These are phyloP conservation scores for Beauveria medogensis DNA, from an alignment of 2,329 filamentous ascomycete species.

Conservation along the genomic window DNA sequence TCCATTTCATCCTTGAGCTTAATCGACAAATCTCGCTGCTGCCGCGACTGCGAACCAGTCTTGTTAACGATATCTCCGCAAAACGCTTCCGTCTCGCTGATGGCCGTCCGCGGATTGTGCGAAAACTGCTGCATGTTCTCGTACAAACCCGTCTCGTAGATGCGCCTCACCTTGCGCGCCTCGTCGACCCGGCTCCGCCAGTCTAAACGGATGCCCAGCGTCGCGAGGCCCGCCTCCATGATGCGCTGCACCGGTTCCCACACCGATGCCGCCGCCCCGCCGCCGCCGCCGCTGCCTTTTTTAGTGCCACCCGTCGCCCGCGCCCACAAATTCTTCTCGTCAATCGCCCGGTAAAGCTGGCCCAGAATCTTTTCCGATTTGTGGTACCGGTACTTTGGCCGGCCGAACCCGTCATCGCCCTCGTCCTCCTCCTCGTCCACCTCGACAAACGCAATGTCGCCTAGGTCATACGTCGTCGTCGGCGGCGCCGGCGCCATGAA, in stretches of 20 bases:
- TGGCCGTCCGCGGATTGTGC: slow-evolving; percentile 33
- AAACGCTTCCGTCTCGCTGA: slow-evolving; percentile 47
- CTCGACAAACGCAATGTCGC: slow-evolving; percentile 30
- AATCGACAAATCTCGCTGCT: slow-evolving; percentile 43
- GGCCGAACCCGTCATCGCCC: slow-evolving; percentile 34
- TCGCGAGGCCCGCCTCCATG: slow-evolving; percentile 19
- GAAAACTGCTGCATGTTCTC: slow-evolving; percentile 36
- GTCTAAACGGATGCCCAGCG: neutral
- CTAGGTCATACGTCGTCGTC: slow-evolving; percentile 35
- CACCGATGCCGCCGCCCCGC: slow-evolving; percentile 19
- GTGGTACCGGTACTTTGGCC: slow-evolving; percentile 50
- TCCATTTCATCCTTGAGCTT: slow-evolving; percentile 46
- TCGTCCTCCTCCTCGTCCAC: slow-evolving; percentile 29
- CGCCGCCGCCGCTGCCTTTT: neutral
- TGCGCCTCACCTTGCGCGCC: slow-evolving; percentile 28
- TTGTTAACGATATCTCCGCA: slow-evolving; percentile 49
- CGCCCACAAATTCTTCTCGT: slow-evolving; percentile 59
- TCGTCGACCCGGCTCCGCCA: slow-evolving; percentile 28
- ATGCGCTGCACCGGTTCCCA: slow-evolving; percentile 27
- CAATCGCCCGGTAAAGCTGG: slow-evolving; percentile 60
- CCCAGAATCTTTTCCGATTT: slow-evolving; percentile 61
- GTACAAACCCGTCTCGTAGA: slow-evolving; percentile 38
- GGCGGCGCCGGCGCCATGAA: slow-evolving; percentile 40
- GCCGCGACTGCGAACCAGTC: slow-evolving; percentile 37
- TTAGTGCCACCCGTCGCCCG: slow-evolving; percentile 9